Evolutionary conservation across 495 filamentous ascomycete genomes (phyloP).

Genomic region (Filosporella fistucella): DNA sequence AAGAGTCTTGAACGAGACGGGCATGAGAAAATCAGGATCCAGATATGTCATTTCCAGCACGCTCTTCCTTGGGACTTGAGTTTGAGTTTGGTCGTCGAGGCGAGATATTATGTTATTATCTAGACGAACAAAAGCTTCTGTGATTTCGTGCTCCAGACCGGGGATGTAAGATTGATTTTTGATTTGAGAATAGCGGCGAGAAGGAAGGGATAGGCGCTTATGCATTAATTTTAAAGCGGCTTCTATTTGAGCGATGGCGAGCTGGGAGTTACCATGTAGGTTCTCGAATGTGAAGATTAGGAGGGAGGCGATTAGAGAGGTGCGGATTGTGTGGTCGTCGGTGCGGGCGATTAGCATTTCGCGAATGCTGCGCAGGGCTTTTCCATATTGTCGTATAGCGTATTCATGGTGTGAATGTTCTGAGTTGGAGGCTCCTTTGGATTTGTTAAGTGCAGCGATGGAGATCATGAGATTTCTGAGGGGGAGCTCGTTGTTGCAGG

Average conservation of each 20-base stretch:
- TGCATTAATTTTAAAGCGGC: constrained; percentile 14
- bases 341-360: background rate
- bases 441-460: constrained; percentile 46
- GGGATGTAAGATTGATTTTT: background rate
- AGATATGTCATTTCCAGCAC: constrained; percentile 1
- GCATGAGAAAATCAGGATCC: background rate
- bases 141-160: constrained; percentile 34
- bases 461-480: constrained; percentile 59
- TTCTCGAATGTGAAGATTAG: constrained; percentile 17
- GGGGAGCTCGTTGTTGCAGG: constrained; percentile 50
- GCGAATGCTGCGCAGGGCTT: constrained; percentile 5
- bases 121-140: constrained; percentile 44
- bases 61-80: background rate
- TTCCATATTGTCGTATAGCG: constrained; percentile 4
- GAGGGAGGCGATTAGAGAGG: constrained; percentile 5
- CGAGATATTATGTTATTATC: constrained; percentile 11
- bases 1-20: background rate
- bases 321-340: constrained; percentile 3
- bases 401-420: background rate
- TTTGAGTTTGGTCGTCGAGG: background rate
- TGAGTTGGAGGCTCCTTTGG: constrained; percentile 32
- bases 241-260: constrained; percentile 6
- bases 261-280: constrained; percentile 2
- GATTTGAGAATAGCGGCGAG: background rate
- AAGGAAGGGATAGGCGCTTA: constrained; percentile 6